These are phyloP conservation scores for Neocatenulostroma microsporum DNA, from an alignment of 2,329 filamentous ascomycete species.

Conservation along the genomic window DNA sequence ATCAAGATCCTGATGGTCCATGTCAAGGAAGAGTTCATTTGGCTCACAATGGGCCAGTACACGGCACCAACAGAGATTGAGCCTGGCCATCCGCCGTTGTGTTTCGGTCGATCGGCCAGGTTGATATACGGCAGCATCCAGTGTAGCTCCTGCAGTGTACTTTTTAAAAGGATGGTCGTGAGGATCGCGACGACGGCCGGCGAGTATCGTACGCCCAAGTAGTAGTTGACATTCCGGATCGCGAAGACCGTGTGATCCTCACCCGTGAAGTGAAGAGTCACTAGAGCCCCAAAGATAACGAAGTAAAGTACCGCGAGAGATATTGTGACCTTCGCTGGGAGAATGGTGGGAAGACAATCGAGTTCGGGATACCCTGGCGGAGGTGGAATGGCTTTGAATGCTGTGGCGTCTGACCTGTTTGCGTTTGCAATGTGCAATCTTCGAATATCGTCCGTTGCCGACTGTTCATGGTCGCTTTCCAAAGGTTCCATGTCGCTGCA, in stretches of 20 bases:
- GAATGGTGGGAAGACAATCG: neutral
- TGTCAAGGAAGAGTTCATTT: neutral
- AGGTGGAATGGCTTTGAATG: neutral
- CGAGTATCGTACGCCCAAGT: neutral
- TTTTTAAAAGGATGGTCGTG: neutral
- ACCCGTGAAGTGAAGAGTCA: too few relatives aligned
- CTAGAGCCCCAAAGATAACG: too few relatives aligned
- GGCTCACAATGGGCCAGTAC: neutral
- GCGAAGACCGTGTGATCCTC: neutral
- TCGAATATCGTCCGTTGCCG: too few relatives aligned
- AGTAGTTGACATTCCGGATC: neutral
- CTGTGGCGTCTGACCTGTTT: too few relatives aligned
- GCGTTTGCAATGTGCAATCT: too few relatives aligned
- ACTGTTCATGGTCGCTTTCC: too few relatives aligned
- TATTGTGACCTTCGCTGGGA: neutral
- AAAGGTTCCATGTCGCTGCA: too few relatives aligned
- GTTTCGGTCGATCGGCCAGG: neutral
- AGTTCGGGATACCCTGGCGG: neutral
- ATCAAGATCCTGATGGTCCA: neutral
- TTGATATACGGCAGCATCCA: constrained; percentile 2
- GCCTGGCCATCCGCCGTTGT: neutral
- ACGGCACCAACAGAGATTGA: neutral
- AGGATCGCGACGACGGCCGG: neutral
- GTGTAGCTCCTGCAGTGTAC: neutral
- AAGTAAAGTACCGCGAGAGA: neutral